These are phyloP conservation scores for Ascosphaera apis DNA, from an alignment of 2,329 filamentous ascomycete genomes.

Conservation along the genomic window DNA sequence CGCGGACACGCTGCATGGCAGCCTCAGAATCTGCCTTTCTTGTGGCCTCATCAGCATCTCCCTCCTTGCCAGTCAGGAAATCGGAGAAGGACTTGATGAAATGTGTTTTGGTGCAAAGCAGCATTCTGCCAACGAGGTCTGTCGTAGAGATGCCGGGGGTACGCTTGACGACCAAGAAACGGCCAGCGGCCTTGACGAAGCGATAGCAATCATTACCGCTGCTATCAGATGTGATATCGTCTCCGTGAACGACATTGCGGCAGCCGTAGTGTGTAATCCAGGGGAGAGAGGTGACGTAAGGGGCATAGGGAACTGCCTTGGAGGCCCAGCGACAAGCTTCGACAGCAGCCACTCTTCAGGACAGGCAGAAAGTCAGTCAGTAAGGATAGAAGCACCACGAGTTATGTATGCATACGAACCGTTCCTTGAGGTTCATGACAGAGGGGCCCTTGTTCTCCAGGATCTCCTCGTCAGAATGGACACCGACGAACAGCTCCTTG, in stretches of 20 bases:
- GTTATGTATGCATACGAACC: conserved; percentile 23
- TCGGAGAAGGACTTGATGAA: conserved; percentile 64
- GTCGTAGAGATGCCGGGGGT: conserved; percentile 95
- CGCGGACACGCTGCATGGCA: conserved; percentile 54
- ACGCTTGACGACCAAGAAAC: conserved; percentile 91
- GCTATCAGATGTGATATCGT: conserved; percentile 90
- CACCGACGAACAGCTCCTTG: conserved; percentile 67
- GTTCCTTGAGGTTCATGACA: conserved; percentile 83
- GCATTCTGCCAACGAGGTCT: conserved; percentile 92
- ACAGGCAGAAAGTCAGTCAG: conserved; percentile 3
- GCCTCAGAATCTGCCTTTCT: conserved; percentile 36
- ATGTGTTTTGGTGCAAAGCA: conserved; percentile 83
- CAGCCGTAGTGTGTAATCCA: conserved; percentile 95
- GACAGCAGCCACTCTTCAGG: conserved; percentile 52
- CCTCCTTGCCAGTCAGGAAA: conserved; percentile 46
- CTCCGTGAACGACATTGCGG: conserved; percentile 85
- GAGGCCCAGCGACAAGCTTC: conserved; percentile 93
- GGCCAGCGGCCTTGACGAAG: conserved; percentile 78
- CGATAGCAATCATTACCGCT: conserved; percentile 91
- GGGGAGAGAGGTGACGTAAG: conserved; percentile 79
- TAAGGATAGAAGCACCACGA: conserved; percentile 1
- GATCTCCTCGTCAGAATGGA: conserved; percentile 91
- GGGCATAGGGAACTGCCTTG: conserved; percentile 57
- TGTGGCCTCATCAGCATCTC: conserved; percentile 45
- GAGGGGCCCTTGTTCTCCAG: conserved; percentile 93